phyloP scores from a whole-genome alignment of 306 rosid genomes.

The Vigna nakashimae region DNA sequence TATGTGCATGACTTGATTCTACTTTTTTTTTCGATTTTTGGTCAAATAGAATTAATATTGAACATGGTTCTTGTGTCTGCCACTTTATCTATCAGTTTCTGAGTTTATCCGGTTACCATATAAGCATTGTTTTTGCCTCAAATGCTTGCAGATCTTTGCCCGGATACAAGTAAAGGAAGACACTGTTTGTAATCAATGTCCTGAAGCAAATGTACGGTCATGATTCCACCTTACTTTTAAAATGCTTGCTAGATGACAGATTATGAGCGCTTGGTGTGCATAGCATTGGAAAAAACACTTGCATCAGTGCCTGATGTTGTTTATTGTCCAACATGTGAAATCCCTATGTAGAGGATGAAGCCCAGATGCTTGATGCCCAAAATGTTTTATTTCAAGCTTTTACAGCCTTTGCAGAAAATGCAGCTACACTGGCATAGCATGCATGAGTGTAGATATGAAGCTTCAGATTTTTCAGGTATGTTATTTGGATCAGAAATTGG shows the following conservation, averaged over 20 bases:
- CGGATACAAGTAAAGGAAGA: constrained; percentile 85
- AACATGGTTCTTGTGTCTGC: constrained; percentile 41
- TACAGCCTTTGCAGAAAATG: constrained; percentile 83
- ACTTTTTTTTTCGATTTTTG: constrained; percentile 3
- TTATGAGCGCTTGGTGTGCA: constrained; percentile 83
- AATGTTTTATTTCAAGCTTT: constrained; percentile 77
- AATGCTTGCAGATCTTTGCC: constrained; percentile 82
- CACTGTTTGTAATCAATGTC: constrained; percentile 72
- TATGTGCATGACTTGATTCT: constrained; percentile 24
- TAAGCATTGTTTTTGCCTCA: constrained; percentile 81
- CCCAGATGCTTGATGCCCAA: constrained; percentile 81
- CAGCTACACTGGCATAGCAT: constrained; percentile 80
- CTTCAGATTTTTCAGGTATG: constrained; percentile 77
- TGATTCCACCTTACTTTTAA: constrained; percentile 80
- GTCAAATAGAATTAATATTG: constrained; percentile 26
- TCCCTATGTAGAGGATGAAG: constrained; percentile 86
- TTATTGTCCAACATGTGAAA: constrained; percentile 88
- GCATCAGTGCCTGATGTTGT: constrained; percentile 82
- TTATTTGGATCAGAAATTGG: constrained; percentile 10
- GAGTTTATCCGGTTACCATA: constrained; percentile 75
- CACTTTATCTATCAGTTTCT: constrained; percentile 54
- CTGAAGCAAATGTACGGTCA: constrained; percentile 66
- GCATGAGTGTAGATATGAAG: constrained; percentile 78
- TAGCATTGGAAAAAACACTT: constrained; percentile 70
- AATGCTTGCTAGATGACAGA: constrained; percentile 72